Base-by-base conservation (phyloP, 2,329 filamentous ascomycete genomes). In the Leptoxyphium fumago region DNA sequence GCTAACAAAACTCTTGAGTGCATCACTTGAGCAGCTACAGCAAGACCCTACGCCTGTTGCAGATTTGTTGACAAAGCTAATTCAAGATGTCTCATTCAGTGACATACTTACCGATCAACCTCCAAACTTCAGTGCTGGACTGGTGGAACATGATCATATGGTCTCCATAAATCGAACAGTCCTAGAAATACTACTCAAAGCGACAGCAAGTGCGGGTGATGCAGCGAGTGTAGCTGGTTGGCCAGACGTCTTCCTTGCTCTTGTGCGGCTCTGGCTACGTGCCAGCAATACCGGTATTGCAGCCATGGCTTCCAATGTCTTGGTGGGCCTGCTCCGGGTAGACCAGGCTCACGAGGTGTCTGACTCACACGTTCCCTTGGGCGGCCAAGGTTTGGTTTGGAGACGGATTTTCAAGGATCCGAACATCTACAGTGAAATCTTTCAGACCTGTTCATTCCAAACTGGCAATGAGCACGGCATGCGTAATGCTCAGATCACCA, bases 321-420 rank as follows among this genome's bases (percentile, higher is more conserved):
- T 81, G 10, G 64, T 70, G 47, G 64, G 66, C 7, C 60, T 80
- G 1, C 55, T 80, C 29, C 65, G 68, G 42, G 62, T 74, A 5
- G 71, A 76, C 43, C 55, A 63, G 52, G 45, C 42, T n/a, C 30
- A 15, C 10, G 43, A 41, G 38, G 46, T 50, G 29, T 45, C 51
- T 5, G 47, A 52, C 28, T 48, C 52, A 13, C 49, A 52, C 40
- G 29, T 51, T 9, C 52, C 47, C 8, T 13, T 13, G 13, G 49
- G 52, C 18, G 69, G 70, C 3, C 70, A 73, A 49, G 72, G 71
- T 0, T 60, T 77, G 1, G 64, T 81, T 53, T 80, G 76, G 77
- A 71, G 75, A 53, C 70, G 77, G 14, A 51, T 80, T 1, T 80
- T 81, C 52, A 67, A 68, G 2, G 77, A 80, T 49, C 69, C 66